Percentiles rank a stretch among this genome's conserved stretches.
phyloP scores from a whole-genome alignment of 495 filamentous ascomycete species.

The Aspergillus avenaceus region DNA sequence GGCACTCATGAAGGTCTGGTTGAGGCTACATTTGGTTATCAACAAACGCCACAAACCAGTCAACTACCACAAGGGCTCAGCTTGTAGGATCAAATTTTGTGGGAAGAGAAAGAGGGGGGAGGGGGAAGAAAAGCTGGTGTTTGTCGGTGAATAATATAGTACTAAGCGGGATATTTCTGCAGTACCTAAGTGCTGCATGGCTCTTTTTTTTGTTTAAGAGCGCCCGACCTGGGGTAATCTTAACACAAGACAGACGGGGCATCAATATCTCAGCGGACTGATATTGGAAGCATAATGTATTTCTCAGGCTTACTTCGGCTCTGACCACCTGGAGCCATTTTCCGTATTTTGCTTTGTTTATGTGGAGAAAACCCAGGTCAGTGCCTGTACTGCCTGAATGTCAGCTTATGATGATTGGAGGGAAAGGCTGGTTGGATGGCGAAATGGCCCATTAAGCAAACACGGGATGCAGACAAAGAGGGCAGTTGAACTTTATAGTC shows the following conservation, averaged over 20 bases:
- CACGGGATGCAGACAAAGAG: constrained; percentile 1
- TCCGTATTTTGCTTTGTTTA: background rate
- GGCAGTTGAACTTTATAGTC: background rate
- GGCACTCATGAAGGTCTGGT: background rate
- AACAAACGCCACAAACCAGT: background rate
- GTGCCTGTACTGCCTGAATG: background rate
- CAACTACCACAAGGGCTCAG: background rate
- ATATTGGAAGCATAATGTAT: background rate
- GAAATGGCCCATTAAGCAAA: background rate
- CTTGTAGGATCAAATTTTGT: background rate
- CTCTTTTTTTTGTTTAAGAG: no score
- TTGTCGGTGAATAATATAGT: no score
- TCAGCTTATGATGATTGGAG: background rate
- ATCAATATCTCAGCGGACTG: background rate
- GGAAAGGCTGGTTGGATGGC: background rate
- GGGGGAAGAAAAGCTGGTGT: background rate
- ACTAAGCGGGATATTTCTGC: background rate
- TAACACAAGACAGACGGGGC: background rate
- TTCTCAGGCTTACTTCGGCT: background rate
- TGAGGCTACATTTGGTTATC: background rate
- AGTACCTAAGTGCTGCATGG: no score
- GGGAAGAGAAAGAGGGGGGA: background rate
- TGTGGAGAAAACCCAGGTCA: background rate
- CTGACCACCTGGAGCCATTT: background rate
- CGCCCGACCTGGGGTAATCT: background rate